Base-by-base conservation (phyloP, 176 grass and related monocot genomes). In the Pontederia crassipes region DNA sequence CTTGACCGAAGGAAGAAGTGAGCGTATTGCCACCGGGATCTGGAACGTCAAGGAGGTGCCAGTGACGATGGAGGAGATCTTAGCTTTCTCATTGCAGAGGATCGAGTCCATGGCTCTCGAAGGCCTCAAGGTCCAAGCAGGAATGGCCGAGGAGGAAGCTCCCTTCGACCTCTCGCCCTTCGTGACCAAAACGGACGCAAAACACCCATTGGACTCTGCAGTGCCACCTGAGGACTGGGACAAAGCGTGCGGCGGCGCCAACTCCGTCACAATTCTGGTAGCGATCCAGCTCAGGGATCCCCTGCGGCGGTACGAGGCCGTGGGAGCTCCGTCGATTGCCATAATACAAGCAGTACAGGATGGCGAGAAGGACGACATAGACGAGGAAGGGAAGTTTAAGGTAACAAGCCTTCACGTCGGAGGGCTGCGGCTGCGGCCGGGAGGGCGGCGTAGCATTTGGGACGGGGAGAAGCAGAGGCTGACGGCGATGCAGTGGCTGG, bases 401-500 rank as follows among this genome's bases (percentile, higher is more conserved):
- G 69, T 85, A 9, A 49, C 54, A 2, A 95, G 74, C 69, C 59
- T 95, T 70, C 90, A 95, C 72, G 75, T 95, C 28, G 86, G 90
- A 0, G 80, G 90, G 4, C 51, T 95, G 48, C 71, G 77, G 71
- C 59, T 95, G 12, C 68, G 55, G 53, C 66, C 83, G 2, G 70
- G 70, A 0, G 52, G 78, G 52, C 76, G 77, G 62, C 58, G 69
- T 3, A 90, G 65, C 55, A 62, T 82, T 18, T 90, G 80, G 86
- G 92, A 96, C 69, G 78, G 87, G 12, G 87, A 97, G 62, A 87
- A 71, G 78, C 87, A 91, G 73, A 64, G 87, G 75, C 75, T 88
- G 11, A 91, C 92, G 18, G 87, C 92, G 8, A 88, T 85, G 87
- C 92, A 90, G 29, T 97, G 87, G 87, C 83, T 91, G 1, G 75